A percentile compares a stretch with the other conserved stretches of the same genome.
Conservation (phyloP, 1,284 basidiomycete species). For the Tilletia setariae region DNA sequence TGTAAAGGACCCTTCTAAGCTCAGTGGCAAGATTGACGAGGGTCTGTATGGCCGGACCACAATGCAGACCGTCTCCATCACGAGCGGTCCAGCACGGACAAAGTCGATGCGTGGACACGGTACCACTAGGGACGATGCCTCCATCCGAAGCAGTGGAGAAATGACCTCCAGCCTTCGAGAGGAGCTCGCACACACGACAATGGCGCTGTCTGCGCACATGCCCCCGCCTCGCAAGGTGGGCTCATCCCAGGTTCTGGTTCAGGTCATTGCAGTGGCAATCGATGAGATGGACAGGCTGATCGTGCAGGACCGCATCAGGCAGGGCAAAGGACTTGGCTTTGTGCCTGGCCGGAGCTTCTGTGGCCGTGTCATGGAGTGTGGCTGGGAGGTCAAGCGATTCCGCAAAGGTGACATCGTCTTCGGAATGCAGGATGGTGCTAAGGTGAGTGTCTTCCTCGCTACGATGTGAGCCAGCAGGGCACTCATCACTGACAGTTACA, state of each 20-base stretch:
- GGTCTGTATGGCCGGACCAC: slow-evolving; percentile 45
- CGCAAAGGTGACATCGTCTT: slow-evolving; percentile 57
- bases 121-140: neutral
- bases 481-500: neutral
- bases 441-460: slow-evolving; percentile 22
- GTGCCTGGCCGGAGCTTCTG: slow-evolving; percentile 56
- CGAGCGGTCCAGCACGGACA: slow-evolving; percentile 32
- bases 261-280: slow-evolving; percentile 55
- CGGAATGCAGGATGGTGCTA: slow-evolving; percentile 51
- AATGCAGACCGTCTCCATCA: slow-evolving; percentile 48
- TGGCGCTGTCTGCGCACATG: slow-evolving; percentile 46
- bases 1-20: slow-evolving; percentile 35
- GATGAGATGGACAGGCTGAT: slow-evolving; percentile 53
- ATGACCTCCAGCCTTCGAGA: slow-evolving; percentile 40
- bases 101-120: neutral
- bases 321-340: slow-evolving; percentile 52
- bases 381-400: slow-evolving; percentile 52
- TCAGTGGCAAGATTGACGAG: slow-evolving; percentile 38
- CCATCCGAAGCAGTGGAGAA: slow-evolving; percentile 29
- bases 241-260: slow-evolving; percentile 55
- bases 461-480: neutral
- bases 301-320: slow-evolving; percentile 49
- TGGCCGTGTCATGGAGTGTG: slow-evolving; percentile 56
- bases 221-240: slow-evolving; percentile 53
- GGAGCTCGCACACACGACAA: slow-evolving; percentile 36